Conservation (phyloP, 164 flowering plant genomes). For the Vitis cinerea region DNA sequence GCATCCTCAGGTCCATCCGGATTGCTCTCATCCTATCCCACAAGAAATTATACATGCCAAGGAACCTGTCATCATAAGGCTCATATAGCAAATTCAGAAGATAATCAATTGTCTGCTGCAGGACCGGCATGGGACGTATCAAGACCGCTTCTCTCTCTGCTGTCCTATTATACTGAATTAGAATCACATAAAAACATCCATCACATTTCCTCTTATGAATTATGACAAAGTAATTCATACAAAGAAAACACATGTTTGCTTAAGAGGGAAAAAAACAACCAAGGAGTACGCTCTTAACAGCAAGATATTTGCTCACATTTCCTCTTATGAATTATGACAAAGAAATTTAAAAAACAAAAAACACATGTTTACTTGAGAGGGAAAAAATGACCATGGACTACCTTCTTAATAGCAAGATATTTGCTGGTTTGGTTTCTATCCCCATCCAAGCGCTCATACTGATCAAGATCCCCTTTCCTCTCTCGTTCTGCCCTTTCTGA, state of each 20-base stretch:
- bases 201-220: slow-evolving; percentile 19
- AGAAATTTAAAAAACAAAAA: background rate
- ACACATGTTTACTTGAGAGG: background rate
- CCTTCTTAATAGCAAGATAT: slow-evolving; percentile 93
- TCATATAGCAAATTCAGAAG: slow-evolving; percentile 77
- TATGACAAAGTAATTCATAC: background rate
- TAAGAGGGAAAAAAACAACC: background rate
- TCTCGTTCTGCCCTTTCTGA: slow-evolving; percentile 90
- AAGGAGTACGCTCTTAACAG: background rate
- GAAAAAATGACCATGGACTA: slow-evolving; percentile 11
- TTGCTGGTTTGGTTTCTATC: slow-evolving; percentile 85
- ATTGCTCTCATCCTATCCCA: slow-evolving; percentile 99
- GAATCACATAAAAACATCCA: slow-evolving; percentile 22
- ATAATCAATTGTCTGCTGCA: slow-evolving; percentile 83
- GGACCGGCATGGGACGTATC: slow-evolving; percentile 89
- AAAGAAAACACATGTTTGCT: background rate
- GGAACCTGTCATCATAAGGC: slow-evolving; percentile 75
- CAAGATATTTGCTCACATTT: slow-evolving; percentile 12
- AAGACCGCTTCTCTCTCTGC: slow-evolving; percentile 91
- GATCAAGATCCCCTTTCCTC: slow-evolving; percentile 98
- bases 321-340: slow-evolving; percentile 3
- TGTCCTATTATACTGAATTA: slow-evolving; percentile 81
- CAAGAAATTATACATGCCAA: slow-evolving; percentile 86
- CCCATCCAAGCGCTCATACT: slow-evolving; percentile 84
- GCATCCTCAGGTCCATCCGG: slow-evolving; percentile 96